phyloP scores from a whole-genome alignment of 371 early-diverging fungal species.

The Capniomyces stellatus region DNA sequence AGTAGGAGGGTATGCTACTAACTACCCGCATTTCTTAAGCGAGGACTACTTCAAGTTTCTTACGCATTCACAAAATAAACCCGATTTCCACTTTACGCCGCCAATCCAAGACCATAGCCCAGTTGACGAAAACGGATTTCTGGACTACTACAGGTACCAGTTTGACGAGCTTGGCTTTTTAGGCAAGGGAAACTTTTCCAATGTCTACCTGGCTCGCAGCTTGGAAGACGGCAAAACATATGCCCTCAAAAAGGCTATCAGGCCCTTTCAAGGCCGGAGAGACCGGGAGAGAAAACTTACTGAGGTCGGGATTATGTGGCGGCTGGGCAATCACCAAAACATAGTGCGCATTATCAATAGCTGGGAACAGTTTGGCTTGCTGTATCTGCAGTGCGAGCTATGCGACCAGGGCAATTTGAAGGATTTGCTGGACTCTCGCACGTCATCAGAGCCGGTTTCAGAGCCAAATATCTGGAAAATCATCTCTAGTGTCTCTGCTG shows the following conservation, averaged over 20 bases:
- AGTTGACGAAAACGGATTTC: conserved; percentile 18
- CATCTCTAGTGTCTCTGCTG: conserved; percentile 51
- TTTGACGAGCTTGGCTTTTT: conserved; percentile 24
- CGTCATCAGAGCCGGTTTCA: conserved; percentile 25
- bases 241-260: conserved; percentile 61
- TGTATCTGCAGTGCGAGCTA: conserved; percentile 77
- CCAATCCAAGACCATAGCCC: conserved; percentile 5
- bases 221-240: conserved; percentile 34
- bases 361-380: conserved; percentile 81
- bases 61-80: too few species aligned
- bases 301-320: conserved; percentile 63
- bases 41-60: conserved; percentile 20
- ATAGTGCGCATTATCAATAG: conserved; percentile 51
- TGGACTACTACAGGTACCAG: conserved; percentile 19
- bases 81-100: neutral
- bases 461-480: conserved; percentile 62
- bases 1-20: conserved; percentile 21
- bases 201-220: conserved; percentile 48
- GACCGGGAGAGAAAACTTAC: conserved; percentile 55
- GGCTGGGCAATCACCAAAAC: conserved; percentile 33
- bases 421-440: conserved; percentile 12
- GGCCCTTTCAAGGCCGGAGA: conserved; percentile 42
- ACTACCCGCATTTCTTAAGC: conserved; percentile 23
- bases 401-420: conserved; percentile 51
- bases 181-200: conserved; percentile 64